A percentile compares a stretch with the other conserved stretches of the same genome.
Evolutionary conservation across 108 stramenopile genomes (phyloP).

Genomic region (Skeletonema potamos): DNA sequence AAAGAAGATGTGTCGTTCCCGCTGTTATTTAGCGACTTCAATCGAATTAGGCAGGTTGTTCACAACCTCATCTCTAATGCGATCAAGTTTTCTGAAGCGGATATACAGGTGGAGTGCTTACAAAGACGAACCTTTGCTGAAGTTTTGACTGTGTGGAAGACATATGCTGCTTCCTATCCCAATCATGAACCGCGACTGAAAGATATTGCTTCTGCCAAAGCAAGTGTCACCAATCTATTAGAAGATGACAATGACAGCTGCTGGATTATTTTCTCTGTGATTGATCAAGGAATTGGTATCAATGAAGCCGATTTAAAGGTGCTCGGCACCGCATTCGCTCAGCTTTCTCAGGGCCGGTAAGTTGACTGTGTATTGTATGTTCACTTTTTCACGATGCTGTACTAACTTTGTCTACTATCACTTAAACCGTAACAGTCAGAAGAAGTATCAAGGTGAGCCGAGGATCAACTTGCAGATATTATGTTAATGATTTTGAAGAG

Average conservation of each 20-base stretch:
- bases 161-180: constrained; percentile 30
- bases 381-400: background rate
- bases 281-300: constrained; percentile 38
- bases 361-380: background rate
- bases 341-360: constrained; percentile 19
- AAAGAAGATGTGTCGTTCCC: constrained; percentile 9
- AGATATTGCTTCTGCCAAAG: background rate
- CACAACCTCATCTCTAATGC: constrained; percentile 28
- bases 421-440: constrained; percentile 1
- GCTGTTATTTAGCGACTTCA: constrained; percentile 5
- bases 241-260: constrained; percentile 7
- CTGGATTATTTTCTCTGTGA: constrained; percentile 34
- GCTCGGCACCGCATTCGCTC: constrained; percentile 25
- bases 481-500: background rate
- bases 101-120: constrained; percentile 18
- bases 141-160: constrained; percentile 30
- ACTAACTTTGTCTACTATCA: background rate
- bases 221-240: background rate
- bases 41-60: constrained; percentile 21
- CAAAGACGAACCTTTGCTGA: constrained; percentile 18
- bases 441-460: constrained; percentile 31
- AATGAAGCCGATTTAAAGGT: constrained; percentile 9
- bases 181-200: constrained; percentile 13
- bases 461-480: background rate
- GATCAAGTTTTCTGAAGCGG: constrained; percentile 38